Percentiles rank a stretch among this genome's conserved stretches.
Conservation (phyloP, 176 grass and related monocot genomes). For the Ensete glaucum region DNA sequence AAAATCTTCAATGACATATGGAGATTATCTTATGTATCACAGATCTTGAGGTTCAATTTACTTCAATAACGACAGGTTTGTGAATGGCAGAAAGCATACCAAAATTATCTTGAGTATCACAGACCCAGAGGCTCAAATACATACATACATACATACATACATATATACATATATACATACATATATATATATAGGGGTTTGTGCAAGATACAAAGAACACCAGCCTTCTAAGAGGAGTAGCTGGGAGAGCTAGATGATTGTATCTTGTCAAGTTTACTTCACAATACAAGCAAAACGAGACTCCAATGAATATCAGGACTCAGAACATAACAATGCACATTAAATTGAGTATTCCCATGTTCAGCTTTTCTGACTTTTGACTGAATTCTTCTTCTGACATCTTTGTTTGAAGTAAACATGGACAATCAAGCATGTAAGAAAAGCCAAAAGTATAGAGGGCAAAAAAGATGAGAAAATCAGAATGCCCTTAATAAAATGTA, state of each 20-base stretch:
- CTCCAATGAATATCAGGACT: neutral
- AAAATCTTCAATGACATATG: slow-evolving; percentile 32
- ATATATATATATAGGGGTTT: neutral
- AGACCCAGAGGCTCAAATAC: neutral
- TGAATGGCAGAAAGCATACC: too few species aligned
- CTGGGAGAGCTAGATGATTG: neutral
- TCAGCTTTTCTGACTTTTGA: neutral
- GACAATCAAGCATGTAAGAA: too few species aligned
- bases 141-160: neutral
- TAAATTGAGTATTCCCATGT: neutral
- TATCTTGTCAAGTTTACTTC: too few species aligned
- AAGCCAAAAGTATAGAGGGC: too few species aligned
- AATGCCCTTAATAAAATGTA: too few species aligned
- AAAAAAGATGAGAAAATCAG: too few species aligned
- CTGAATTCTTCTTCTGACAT: neutral
- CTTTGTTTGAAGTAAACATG: too few species aligned
- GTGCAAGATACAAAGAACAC: neutral
- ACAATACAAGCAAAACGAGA: neutral
- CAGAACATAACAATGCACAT: neutral
- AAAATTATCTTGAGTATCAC: neutral
- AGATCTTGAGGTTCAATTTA: too few species aligned
- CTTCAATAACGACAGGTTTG: too few species aligned
- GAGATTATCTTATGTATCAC: too few species aligned
- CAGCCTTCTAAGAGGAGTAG: neutral
- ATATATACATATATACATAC: too few species aligned